Base-by-base conservation (phyloP, 352 stramenopile genomes). In the Pythium phragmitis region DNA sequence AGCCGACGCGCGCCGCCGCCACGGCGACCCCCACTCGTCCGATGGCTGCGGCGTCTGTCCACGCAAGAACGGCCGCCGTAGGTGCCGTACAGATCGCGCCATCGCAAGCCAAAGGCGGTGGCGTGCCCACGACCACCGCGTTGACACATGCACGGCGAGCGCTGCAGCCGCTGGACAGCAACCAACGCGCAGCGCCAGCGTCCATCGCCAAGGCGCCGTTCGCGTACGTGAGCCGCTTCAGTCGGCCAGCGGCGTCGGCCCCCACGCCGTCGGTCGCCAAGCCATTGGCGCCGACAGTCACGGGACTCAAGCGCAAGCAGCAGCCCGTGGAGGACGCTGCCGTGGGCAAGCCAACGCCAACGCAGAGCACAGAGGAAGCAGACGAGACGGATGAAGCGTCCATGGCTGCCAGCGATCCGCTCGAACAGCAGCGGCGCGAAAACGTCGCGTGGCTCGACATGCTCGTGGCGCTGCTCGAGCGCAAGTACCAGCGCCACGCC, bases 391-490 rank as follows among this genome's bases (percentile, higher is more conserved):
- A 39, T 3, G 34, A 39, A 6, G 1, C 34, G 7, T 23, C 16
- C 43, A 23, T 6, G 21, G 16, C 7, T n/a, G 23, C 11, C 36
- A 41, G 30, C 41, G n/a, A 50, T 19, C 28, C 56, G 28, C 17
- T 33, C 13, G 63, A 51, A 30, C 57, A 43, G 36, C 51, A 34
- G 33, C 54, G 11, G 28, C 64, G 74, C 21, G 81, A 90, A 56
- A 94, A 92, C 64, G 60, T 88, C 28, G 85, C 85, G 48, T 94
- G 85, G 85, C 85, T 91, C 63, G 85, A 94, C 60, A 94, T 94
- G 85, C 79, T 91, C 52, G 66, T 91, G 14, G 77, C 79, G 4
- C 65, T 94, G 12, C 61, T 92, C 21, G 80, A 89, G 67, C 84
- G 74, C 61, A 82, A 80, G 65, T 92, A 92, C 69, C 54, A 62